A percentile compares a stretch with the other conserved stretches of the same genome.
Evolutionary conservation across 2,329 filamentous ascomycete species (phyloP).

Genomic region (Aspergillus oerlinghausenensis): DNA sequence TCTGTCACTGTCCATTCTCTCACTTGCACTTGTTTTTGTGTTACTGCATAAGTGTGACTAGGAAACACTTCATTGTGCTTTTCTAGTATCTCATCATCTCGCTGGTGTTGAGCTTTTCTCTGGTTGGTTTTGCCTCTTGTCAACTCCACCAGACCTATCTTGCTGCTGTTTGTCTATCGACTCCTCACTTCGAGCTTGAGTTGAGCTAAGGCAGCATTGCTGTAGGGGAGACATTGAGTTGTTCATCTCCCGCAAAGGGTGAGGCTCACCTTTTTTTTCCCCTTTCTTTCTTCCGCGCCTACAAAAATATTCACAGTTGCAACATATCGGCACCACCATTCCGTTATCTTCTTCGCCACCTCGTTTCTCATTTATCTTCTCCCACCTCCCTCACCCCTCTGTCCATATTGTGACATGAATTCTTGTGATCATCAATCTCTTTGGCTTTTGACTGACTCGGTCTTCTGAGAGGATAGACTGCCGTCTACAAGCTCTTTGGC

Average conservation of each 20-base stretch:
- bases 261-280: constrained; percentile 26
- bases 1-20: constrained; percentile 16
- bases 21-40: constrained; percentile 7
- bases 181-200: not conserved
- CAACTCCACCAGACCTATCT: constrained; percentile 4
- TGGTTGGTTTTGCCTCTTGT: constrained; percentile 5
- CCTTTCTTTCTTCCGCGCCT: constrained; percentile 7
- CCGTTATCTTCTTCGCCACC: constrained; percentile 6
- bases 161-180: not conserved
- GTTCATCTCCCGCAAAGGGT: constrained; percentile 82
- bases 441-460: constrained; percentile 8
- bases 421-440: not conserved
- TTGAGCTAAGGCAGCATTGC: constrained; percentile 17
- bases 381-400: not conserved
- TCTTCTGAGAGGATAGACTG: constrained; percentile 20
- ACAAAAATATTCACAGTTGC: not conserved
- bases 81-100: constrained; percentile 21
- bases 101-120: constrained; percentile 5
- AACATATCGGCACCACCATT: constrained; percentile 13
- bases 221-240: constrained; percentile 91
- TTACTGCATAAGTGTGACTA: constrained; percentile 12
- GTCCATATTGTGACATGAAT: not conserved
- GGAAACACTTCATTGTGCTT: constrained; percentile 38
- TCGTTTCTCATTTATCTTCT: not conserved
- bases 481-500: constrained; percentile 13